Evolutionary conservation across 202 grass and related monocot genomes (phyloP).

Genomic region (Schoenoplectus tabernaemontani): DNA sequence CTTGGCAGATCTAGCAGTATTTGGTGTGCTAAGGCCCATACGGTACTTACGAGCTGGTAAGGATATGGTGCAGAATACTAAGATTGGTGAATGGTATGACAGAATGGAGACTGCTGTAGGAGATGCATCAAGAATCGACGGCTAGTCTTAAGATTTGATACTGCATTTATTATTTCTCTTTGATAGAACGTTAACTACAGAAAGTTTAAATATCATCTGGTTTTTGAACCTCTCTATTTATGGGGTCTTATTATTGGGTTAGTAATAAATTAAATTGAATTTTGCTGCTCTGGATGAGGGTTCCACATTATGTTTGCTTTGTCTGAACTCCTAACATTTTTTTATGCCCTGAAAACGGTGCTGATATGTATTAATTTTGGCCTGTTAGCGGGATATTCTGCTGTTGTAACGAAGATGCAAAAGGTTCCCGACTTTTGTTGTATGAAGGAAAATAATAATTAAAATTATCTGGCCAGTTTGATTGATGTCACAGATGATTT

Average conservation of each 20-base stretch:
- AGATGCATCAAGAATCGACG: conserved; percentile 53
- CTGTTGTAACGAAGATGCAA: neutral
- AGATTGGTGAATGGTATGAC: conserved; percentile 78
- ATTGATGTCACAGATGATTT: neutral
- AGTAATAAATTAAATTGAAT: conserved; percentile 12
- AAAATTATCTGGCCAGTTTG: neutral
- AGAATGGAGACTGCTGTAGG: conserved; percentile 81
- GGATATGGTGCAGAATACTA: conserved; percentile 86
- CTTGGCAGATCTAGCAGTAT: conserved; percentile 27
- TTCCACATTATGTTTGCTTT: neutral
- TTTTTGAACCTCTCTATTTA: neutral
- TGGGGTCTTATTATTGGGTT: neutral
- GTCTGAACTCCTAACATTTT: neutral
- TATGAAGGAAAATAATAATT: neutral
- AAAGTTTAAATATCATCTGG: neutral
- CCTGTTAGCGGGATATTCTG: neutral
- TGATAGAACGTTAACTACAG: neutral
- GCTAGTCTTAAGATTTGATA: neutral
- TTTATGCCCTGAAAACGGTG: neutral
- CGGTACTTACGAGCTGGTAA: conserved; percentile 66
- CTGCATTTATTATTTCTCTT: neutral
- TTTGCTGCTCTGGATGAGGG: neutral
- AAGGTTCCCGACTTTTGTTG: neutral
- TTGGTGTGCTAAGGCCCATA: conserved; percentile 50
- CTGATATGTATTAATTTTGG: neutral